Percentiles rank a stretch among this genome's conserved stretches.
These are phyloP conservation scores for Heteromeles arbutifolia DNA, from an alignment of 306 rosid species.

Conservation along the genomic window DNA sequence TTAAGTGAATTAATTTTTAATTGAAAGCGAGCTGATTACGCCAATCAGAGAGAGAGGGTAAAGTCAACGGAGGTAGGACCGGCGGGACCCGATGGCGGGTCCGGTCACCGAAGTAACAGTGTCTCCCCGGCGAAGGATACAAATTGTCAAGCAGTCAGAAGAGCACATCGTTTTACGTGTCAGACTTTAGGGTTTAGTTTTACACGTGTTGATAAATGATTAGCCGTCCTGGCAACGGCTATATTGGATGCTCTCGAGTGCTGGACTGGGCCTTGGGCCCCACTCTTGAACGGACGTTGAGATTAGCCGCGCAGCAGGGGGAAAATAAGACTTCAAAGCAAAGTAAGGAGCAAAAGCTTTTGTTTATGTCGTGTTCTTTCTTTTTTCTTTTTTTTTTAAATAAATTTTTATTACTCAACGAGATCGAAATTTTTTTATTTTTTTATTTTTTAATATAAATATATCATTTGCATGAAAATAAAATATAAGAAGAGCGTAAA, in stretches of 20 bases:
- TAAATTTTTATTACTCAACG: not conserved
- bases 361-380: too few relatives aligned
- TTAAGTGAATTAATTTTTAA: not conserved
- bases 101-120: conserved; percentile 18
- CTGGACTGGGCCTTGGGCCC: conserved; percentile 14
- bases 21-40: not conserved
- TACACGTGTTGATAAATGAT: conserved; percentile 9
- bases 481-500: too few relatives aligned
- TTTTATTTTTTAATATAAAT: too few relatives aligned
- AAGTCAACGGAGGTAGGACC: conserved; percentile 51
- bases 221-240: conserved; percentile 26
- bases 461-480: not conserved
- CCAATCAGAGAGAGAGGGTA: not conserved
- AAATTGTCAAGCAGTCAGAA: conserved; percentile 29
- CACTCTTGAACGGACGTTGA: conserved; percentile 22
- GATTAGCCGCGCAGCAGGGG: not conserved
- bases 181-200: not conserved
- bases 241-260: conserved; percentile 8
- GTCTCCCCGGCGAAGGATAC: conserved; percentile 34
- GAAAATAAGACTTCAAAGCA: conserved; percentile 5
- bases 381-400: too few relatives aligned
- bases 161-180: conserved; percentile 37
- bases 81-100: conserved; percentile 1
- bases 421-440: not conserved
- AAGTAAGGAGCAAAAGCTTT: not conserved